phyloP scores from a whole-genome alignment of 192 early-diverging fungal species.

The Coemansia sp. region DNA sequence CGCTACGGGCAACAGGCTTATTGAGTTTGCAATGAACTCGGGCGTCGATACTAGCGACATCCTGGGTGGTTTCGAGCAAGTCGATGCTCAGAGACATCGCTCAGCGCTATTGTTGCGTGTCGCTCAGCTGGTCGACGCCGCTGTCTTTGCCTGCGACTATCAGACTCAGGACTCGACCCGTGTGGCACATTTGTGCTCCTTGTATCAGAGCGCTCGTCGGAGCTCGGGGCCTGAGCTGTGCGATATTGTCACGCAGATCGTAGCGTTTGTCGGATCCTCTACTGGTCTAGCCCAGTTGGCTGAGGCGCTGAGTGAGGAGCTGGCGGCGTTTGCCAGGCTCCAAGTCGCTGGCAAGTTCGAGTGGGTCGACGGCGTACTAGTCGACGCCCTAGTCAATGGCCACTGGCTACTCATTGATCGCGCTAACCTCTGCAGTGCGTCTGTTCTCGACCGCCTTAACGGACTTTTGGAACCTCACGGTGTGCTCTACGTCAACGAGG shows the following conservation, averaged over 20 bases:
- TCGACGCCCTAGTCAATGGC: constrained; percentile 87
- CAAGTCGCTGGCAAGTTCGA: constrained; percentile 86
- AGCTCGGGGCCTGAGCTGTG: constrained; percentile 9
- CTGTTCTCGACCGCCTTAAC: constrained; percentile 95
- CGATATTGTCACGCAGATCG: constrained; percentile 13
- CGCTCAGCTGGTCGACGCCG: constrained; percentile 2
- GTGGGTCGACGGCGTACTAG: constrained; percentile 95
- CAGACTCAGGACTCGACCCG: neutral
- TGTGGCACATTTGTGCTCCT: neutral
- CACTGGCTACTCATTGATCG: constrained; percentile 96
- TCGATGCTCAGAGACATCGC: constrained; percentile 78
- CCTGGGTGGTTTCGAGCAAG: constrained; percentile 97
- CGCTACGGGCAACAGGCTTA: constrained; percentile 79
- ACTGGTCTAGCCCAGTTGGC: neutral
- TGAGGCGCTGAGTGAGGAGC: neutral
- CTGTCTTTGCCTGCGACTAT: constrained; percentile 10
- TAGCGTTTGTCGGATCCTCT: neutral
- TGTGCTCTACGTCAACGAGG: constrained; percentile 86
- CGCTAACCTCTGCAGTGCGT: constrained; percentile 93
- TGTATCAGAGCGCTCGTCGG: constrained; percentile 6
- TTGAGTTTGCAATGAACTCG: constrained; percentile 96
- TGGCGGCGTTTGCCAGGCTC: constrained; percentile 10
- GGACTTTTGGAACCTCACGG: constrained; percentile 90
- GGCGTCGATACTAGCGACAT: constrained; percentile 94
- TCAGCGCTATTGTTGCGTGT: constrained; percentile 11